A percentile compares a stretch with the other conserved stretches of the same genome.
Conservation (phyloP, 257 asterid genomes). For the Nicotiana benthamiana region DNA sequence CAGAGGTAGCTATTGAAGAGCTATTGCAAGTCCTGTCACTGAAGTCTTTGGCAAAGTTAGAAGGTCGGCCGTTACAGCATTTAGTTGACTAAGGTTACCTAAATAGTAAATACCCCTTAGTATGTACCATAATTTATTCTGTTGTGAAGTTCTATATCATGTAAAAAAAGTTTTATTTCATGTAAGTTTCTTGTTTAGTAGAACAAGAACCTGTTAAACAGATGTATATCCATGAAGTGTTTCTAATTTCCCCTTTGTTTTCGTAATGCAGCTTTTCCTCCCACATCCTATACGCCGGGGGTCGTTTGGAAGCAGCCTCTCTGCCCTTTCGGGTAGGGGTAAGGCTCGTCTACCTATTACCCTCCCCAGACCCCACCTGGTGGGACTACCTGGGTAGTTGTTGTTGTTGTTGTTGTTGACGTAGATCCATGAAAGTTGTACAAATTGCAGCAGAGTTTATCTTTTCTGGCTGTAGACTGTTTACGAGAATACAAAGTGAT, state of each 20-base stretch:
- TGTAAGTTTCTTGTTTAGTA: not conserved
- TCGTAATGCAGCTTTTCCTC: no score
- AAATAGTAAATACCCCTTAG: not conserved
- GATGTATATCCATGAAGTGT: not conserved
- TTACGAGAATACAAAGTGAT: not conserved
- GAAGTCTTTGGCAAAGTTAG: constrained; percentile 75
- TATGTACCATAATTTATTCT: not conserved
- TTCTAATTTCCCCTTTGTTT: no score
- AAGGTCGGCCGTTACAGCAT: constrained; percentile 40
- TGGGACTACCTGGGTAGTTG: no score
- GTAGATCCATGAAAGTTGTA: not conserved
- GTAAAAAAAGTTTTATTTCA: not conserved
- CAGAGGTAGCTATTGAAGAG: constrained; percentile 82
- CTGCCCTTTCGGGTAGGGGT: no score
- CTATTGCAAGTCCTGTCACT: constrained; percentile 70
- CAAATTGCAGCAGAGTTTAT: not conserved
- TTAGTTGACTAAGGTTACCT: not conserved
- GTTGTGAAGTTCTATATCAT: not conserved
- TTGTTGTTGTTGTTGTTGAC: no score
- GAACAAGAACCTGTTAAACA: not conserved
- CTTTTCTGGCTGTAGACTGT: not conserved
- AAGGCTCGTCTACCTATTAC: no score
- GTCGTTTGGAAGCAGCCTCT: no score
- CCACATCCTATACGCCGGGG: no score
- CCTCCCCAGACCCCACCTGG: no score